Percentiles rank a stretch among this genome's conserved stretches.
Evolutionary conservation across 768 basidiomycete genomes (phyloP).

Genomic region (Pleurotus tuoliensis): DNA sequence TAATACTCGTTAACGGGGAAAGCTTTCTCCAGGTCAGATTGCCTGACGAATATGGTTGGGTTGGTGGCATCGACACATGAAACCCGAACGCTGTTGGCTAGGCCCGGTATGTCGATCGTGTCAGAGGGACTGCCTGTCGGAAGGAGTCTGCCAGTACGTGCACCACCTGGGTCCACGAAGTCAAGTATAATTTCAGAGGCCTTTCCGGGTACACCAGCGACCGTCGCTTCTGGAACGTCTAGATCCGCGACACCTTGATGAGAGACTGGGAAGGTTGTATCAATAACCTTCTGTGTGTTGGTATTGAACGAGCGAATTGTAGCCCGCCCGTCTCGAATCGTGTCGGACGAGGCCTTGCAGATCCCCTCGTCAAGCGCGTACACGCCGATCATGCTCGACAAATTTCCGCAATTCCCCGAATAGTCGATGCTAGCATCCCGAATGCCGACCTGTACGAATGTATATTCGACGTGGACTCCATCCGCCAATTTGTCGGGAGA

Average conservation of each 20-base stretch:
- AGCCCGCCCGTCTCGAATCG: constrained; percentile 16
- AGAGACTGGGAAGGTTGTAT: constrained; percentile 63
- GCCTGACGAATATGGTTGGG: constrained; percentile 61
- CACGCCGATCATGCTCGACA: constrained; percentile 68
- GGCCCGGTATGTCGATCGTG: constrained; percentile 28
- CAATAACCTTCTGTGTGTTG: constrained; percentile 67
- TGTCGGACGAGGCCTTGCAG: constrained; percentile 24
- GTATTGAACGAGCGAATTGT: constrained; percentile 66
- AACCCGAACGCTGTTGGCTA: constrained; percentile 24
- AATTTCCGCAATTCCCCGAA: constrained; percentile 74
- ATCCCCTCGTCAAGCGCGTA: constrained; percentile 69
- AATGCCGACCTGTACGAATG: constrained; percentile 64
- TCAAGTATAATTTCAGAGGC: constrained; percentile 65
- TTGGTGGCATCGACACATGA: constrained; percentile 75
- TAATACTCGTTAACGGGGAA: constrained; percentile 38
- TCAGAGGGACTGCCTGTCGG: constrained; percentile 55
- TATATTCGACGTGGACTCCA: constrained; percentile 64
- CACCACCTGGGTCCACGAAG: constrained; percentile 63
- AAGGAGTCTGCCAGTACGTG: constrained; percentile 66
- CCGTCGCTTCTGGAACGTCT: constrained; percentile 43
- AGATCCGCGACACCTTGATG: constrained; percentile 35
- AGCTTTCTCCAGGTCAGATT: constrained; percentile 35
- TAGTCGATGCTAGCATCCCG: constrained; percentile 58
- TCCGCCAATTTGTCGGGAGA: constrained; percentile 33
- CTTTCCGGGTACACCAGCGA: constrained; percentile 68